Percentiles rank a stretch among this genome's conserved stretches.
Conservation (phyloP, 192 early-diverging fungal species). For the Rhizophagus prolifer region DNA sequence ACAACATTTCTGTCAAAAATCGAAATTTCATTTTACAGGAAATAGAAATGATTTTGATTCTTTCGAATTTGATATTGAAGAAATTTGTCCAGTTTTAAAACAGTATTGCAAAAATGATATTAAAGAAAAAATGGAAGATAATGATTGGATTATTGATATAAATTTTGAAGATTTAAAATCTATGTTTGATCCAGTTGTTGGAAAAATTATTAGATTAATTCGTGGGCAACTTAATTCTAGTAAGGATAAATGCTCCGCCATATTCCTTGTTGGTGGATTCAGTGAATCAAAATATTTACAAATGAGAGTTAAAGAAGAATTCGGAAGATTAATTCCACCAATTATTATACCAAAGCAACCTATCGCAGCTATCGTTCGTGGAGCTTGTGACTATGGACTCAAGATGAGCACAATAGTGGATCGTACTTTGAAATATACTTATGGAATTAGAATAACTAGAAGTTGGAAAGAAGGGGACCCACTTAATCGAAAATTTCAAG, state of each 20-base stretch:
- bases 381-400: neutral
- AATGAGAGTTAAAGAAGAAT: slow-evolving; percentile 34
- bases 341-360: slow-evolving; percentile 45
- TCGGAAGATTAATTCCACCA: slow-evolving; percentile 28
- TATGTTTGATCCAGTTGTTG: slow-evolving; percentile 48
- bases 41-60: neutral
- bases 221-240: slow-evolving; percentile 41
- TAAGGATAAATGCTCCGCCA: slow-evolving; percentile 34
- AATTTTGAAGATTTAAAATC: slow-evolving; percentile 31
- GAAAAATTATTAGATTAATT: slow-evolving; percentile 40
- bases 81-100: neutral
- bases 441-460: neutral
- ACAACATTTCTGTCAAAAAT: slow-evolving; percentile 1
- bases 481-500: neutral
- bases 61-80: slow-evolving; percentile 6
- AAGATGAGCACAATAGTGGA: neutral
- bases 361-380: slow-evolving; percentile 34
- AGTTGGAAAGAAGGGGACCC: neutral
- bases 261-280: slow-evolving; percentile 57
- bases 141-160: slow-evolving; percentile 4
- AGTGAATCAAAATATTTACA: slow-evolving; percentile 49
- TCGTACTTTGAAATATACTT: neutral
- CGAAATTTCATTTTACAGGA: slow-evolving; percentile 1
- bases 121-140: neutral
- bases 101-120: neutral